Evolutionary conservation across 2,329 filamentous ascomycete genomes (phyloP), one percentile per base, ranked within the genome.

Genomic region (Davidsoniella eucalypti): DNA sequence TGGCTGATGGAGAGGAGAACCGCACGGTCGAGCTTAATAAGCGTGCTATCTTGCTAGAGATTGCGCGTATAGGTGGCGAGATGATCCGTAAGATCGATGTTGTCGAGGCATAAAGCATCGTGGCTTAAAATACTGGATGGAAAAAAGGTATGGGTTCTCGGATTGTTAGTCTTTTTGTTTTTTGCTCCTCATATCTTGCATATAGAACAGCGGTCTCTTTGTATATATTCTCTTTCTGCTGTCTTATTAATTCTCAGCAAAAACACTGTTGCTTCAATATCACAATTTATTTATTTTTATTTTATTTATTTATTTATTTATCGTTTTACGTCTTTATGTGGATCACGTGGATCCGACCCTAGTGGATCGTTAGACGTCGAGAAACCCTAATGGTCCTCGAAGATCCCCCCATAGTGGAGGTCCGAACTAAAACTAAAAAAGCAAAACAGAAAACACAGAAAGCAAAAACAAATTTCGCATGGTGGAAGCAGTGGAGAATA

Each of bases 11-110:
- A 0, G 68, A 64, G 5, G 67, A 67, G 4, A 66, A 61, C 7
- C 67, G 65, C 47, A 65, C 72, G 18, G 76, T 83, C 21, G 71
- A 74, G 55, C 64, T 87, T 5, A 87, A 92, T 57, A 76, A 74
- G 56, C 68, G 70, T 40, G 80, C 73, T 0, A 76, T 92, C 4
- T 58, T 88, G 47, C 69, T 77, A 29, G 86, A 92, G 65, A 85
- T 93, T 61, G 76, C 76, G 40, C 75, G 78, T 54, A 67, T 82
- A 39, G 78, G 78, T 7, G 78, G 76, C 1, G 74, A 80, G 52
- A 60, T 94, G 63, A 70, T 94, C 43, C 72, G 76, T 57, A 75
- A 64, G 58, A 77, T 90, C 51, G 79, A 87, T 58, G 65, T 60
- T 4, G 54, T 58, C 4, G 56, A 58, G 26, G 57, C 56, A 3